These are phyloP conservation scores for Xylaria nigripes DNA, from an alignment of 495 filamentous ascomycete species.

Conservation along the genomic window DNA sequence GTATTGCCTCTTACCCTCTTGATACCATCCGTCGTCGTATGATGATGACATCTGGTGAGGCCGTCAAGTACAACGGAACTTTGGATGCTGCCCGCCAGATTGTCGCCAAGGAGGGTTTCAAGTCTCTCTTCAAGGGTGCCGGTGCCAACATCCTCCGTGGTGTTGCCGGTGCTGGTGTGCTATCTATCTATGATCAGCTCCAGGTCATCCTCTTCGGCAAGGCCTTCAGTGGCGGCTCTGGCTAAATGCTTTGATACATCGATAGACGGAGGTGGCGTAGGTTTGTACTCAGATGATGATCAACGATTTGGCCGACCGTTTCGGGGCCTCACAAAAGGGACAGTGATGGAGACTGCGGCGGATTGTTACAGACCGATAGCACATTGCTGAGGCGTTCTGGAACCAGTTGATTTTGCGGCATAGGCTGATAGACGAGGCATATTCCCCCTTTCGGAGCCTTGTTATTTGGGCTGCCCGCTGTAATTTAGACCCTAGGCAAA, in stretches of 20 bases:
- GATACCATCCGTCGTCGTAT: constrained; percentile 99
- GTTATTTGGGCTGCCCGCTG: constrained; percentile 39
- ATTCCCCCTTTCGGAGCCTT: constrained; percentile 18
- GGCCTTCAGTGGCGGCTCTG: constrained; percentile 91
- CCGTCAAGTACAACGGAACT: constrained; percentile 98
- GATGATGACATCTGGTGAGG: constrained; percentile 98
- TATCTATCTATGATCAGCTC: constrained; percentile 99
- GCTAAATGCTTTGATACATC: constrained; percentile 48
- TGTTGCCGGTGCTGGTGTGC: constrained; percentile 99
- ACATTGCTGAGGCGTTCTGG: constrained; percentile 40
- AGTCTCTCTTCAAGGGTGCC: constrained; percentile 99
- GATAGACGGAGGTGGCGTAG: constrained; percentile 25
- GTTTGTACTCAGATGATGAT: constrained; percentile 23
- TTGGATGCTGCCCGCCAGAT: constrained; percentile 93
- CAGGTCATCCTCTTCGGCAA: constrained; percentile 99
- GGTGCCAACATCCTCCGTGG: constrained; percentile 99
- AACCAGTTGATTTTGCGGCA: constrained; percentile 34
- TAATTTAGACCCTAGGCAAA: constrained; percentile 53
- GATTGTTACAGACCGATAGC: constrained; percentile 34
- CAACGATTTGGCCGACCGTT: constrained; percentile 16
- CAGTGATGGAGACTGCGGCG: constrained; percentile 25
- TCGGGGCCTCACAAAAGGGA: constrained; percentile 28
- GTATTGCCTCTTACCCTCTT: constrained; percentile 99
- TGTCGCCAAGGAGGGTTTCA: constrained; percentile 89
- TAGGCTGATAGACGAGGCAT: constrained; percentile 20